A percentile compares a stretch with the other conserved stretches of the same genome.
Evolutionary conservation across 1,284 basidiomycete genomes (phyloP).

Genomic region (Apiotrichum brassicae): DNA sequence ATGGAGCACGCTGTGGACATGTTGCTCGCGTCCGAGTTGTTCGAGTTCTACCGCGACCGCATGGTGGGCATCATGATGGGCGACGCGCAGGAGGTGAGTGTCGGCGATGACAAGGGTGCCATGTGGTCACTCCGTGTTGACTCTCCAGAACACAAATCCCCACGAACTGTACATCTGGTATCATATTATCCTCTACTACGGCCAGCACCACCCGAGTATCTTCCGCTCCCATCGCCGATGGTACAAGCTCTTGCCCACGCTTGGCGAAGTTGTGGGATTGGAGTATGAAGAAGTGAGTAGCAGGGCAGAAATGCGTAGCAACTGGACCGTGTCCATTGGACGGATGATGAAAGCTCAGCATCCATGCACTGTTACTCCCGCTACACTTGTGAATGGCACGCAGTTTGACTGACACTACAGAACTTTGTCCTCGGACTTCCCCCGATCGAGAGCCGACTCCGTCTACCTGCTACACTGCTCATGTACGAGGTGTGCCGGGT

Average conservation of each 20-base stretch:
- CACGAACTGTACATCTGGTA: constrained; percentile 76
- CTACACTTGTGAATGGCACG: too few species aligned
- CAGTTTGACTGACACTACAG: constrained; percentile 8
- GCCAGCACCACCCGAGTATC: constrained; percentile 61
- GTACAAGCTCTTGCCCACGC: constrained; percentile 68
- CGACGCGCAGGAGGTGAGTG: constrained; percentile 61
- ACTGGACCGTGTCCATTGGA: too few species aligned
- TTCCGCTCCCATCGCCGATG: constrained; percentile 73
- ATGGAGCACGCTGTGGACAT: constrained; percentile 70
- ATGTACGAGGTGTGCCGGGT: constrained; percentile 88
- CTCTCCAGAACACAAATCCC: constrained; percentile 70
- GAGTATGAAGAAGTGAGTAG: constrained; percentile 43
- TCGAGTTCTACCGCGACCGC: constrained; percentile 76
- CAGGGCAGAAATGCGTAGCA: too few species aligned
- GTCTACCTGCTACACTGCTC: constrained; percentile 63
- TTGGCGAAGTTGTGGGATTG: constrained; percentile 54
- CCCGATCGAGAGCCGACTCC: constrained; percentile 72
- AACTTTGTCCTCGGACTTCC: constrained; percentile 39
- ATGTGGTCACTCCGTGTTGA: not conserved
- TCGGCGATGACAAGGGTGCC: too few species aligned
- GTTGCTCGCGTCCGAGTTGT: constrained; percentile 73
- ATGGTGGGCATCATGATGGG: constrained; percentile 70
- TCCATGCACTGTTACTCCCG: too few species aligned
- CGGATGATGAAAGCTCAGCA: too few species aligned
- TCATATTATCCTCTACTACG: constrained; percentile 68